Evolutionary conservation across 2,329 filamentous ascomycete species (phyloP), one percentile per base, ranked within the genome.

Genomic region (Ceratocystis huliohia): DNA sequence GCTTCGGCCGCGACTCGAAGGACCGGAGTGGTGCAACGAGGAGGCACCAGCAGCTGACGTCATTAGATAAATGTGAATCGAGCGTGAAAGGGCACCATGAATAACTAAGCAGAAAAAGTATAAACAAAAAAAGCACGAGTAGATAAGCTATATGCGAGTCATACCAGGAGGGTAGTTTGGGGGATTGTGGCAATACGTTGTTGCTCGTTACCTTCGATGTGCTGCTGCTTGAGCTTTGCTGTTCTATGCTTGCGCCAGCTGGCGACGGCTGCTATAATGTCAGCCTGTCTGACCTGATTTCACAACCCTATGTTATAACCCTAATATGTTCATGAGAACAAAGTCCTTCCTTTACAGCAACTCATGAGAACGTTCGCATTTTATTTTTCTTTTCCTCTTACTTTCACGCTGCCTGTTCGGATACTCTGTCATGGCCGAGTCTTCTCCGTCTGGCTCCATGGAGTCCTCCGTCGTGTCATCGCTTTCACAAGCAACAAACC

Each of bases 401-500:
- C 3, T 41, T 13, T 5, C 37, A 41, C 37, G 13, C 8, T 15
- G 3, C 13, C 37, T 41, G 13, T 41, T 41, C 13, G 37, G 37
- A 41, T 41, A 41, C 37, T 41, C 37, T 10, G 10, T 15, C 13
- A 41, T 41, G 37, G 37, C 37, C 13, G 37, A 41, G 37, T 41
- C 37, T 41, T 41, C 37, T 41, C 37, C 13, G 37, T 15, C 3
- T 41, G 37, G 10, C 37, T 15, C 37, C 3, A 15, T 10, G 37
- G 37, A 41, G 37, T 3, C 37, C 15, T 4, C 37, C 10, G 10
- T 5, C 37, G 3, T 15, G 37, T 15, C 20, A 7, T 63, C 61
- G 1, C 59, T 61, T 64, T 74, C 79, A 63, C 82, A 81, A 70
- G 80, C 87, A 65, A 77, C 82, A 69, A 71, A 76, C 1, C 78